Evolutionary conservation across 352 stramenopile genomes (phyloP).

Genomic region (Achlya hypogyna): DNA sequence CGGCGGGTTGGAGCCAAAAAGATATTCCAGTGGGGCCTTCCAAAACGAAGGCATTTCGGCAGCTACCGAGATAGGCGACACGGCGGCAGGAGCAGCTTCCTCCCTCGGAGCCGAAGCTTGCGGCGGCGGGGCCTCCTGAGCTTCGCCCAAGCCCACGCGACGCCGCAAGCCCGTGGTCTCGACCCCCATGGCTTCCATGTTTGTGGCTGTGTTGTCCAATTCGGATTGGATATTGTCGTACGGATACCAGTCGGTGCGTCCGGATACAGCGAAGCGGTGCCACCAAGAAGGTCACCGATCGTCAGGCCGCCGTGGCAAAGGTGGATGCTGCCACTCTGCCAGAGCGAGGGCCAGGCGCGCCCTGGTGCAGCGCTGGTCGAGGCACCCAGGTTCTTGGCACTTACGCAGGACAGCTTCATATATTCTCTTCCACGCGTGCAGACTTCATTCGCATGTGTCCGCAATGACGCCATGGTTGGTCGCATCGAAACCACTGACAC

Average conservation of each 20-base stretch:
- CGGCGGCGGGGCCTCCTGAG: not conserved
- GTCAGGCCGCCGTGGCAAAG: too few species aligned
- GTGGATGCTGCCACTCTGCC: too few species aligned
- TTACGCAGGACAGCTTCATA: too few species aligned
- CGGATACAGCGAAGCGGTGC: too few species aligned
- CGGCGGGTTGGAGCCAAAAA: not conserved
- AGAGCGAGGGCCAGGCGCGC: too few species aligned
- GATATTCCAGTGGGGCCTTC: constrained; percentile 5
- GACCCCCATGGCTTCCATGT: not conserved
- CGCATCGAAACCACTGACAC: too few species aligned
- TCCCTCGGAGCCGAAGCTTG: not conserved
- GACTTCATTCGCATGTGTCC: too few species aligned
- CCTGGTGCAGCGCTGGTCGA: too few species aligned
- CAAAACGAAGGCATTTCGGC: not conserved
- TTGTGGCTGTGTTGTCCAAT: not conserved
- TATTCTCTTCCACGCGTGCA: too few species aligned
- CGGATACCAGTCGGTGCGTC: not conserved
- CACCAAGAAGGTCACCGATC: too few species aligned
- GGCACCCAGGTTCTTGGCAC: too few species aligned
- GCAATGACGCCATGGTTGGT: too few species aligned
- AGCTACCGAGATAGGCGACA: not conserved
- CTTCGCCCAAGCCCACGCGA: not conserved
- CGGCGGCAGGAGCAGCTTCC: not conserved
- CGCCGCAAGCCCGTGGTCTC: not conserved
- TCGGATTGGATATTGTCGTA: not conserved